phyloP scores from a whole-genome alignment of 345 rosid species.

The Euphorbia pulcherrima region DNA sequence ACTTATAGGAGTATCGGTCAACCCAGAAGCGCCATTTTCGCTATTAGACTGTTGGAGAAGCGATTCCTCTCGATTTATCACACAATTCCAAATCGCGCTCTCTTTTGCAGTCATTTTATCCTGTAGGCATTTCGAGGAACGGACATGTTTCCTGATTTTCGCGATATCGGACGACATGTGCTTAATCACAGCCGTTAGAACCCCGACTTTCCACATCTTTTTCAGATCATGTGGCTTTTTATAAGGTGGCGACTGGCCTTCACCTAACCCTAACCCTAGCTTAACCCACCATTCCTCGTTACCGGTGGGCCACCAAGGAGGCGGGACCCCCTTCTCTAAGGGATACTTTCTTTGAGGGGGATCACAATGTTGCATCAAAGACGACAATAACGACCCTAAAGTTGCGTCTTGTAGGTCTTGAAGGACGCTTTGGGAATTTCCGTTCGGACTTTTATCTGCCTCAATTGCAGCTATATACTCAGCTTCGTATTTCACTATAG shows the following conservation, averaged over 20 bases:
- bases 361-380: conserved; percentile 97
- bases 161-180: conserved; percentile 97
- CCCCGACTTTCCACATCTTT: conserved; percentile 99
- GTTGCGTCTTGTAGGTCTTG: conserved; percentile 99
- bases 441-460: conserved; percentile 53
- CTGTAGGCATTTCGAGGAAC: conserved; percentile 95
- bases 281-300: conserved; percentile 95
- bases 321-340: conserved; percentile 79
- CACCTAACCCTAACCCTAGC: conserved; percentile 58
- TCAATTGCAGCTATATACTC: conserved; percentile 63
- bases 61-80: conserved; percentile 80
- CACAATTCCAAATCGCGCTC: conserved; percentile 96
- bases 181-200: conserved; percentile 88
- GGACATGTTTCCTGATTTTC: conserved; percentile 86
- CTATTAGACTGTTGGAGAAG: conserved; percentile 71
- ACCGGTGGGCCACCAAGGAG: conserved; percentile 99
- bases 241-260: conserved; percentile 76
- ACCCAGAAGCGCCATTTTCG: conserved; percentile 76
- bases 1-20: conserved; percentile 61
- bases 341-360: conserved; percentile 98
- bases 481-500: conserved; percentile 73
- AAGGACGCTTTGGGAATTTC: conserved; percentile 57
- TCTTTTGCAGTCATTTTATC: conserved; percentile 99
- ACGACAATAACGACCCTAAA: conserved; percentile 82
- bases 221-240: conserved; percentile 95